Evolutionary conservation across 352 stramenopile genomes (phyloP).

Genomic region (Elongisporangium prolatum): DNA sequence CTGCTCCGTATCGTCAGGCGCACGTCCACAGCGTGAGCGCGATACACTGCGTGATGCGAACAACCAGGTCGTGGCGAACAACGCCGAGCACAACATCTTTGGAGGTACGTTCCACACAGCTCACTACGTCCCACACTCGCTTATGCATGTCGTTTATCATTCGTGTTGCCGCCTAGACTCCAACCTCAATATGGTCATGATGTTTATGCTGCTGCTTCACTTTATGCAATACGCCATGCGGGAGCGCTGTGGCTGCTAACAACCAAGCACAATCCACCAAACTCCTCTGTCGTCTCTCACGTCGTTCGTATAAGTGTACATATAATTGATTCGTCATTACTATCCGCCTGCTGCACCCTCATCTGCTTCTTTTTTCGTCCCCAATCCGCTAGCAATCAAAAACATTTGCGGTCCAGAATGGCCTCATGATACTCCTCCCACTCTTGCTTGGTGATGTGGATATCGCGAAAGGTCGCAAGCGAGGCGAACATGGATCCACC

Average conservation of each 20-base stretch:
- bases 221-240: slow-evolving; percentile 88
- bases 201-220: slow-evolving; percentile 81
- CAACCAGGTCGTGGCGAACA: slow-evolving; percentile 2
- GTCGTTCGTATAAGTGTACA: neutral
- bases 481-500: slow-evolving; percentile 88
- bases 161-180: slow-evolving; percentile 27
- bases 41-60: slow-evolving; percentile 10
- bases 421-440: slow-evolving; percentile 88
- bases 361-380: neutral
- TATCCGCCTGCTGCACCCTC: slow-evolving; percentile 13
- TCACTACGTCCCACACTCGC: neutral
- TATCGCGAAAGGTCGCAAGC: slow-evolving; percentile 82
- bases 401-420: slow-evolving; percentile 83
- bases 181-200: slow-evolving; percentile 85
- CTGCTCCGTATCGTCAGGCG: slow-evolving; percentile 32
- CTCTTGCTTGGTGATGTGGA: slow-evolving; percentile 86
- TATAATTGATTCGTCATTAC: slow-evolving; percentile 12
- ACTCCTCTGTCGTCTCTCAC: neutral
- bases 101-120: slow-evolving; percentile 37
- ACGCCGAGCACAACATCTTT: slow-evolving; percentile 79
- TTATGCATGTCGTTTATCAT: neutral
- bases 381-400: slow-evolving; percentile 22
- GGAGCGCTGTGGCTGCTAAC: slow-evolving; percentile 74
- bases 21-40: slow-evolving; percentile 13
- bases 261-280: neutral